Conservation (phyloP, 2,329 filamentous ascomycete species). For the Cercospora nicotianae region DNA sequence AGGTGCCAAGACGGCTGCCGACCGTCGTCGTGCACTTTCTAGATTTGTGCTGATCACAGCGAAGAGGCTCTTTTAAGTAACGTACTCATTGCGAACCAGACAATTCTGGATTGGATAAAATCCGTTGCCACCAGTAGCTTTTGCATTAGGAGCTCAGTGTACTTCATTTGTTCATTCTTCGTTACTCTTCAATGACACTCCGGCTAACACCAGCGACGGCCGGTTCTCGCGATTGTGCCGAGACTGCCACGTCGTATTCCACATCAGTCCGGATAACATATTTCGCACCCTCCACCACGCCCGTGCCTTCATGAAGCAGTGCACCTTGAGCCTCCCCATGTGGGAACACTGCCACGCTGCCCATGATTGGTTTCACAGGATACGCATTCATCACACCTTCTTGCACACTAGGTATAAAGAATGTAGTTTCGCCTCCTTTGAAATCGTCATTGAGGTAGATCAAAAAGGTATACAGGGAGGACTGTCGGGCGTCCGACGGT, state of each 20-base stretch:
- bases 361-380: constrained; percentile 67
- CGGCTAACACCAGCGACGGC: not conserved
- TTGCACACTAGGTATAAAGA: constrained; percentile 63
- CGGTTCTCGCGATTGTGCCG: not conserved
- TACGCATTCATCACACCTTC: constrained; percentile 70
- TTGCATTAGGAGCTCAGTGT: not conserved
- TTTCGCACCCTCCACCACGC: constrained; percentile 64
- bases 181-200: constrained; percentile 9
- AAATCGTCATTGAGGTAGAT: constrained; percentile 72
- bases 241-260: constrained; percentile 60
- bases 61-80: not conserved
- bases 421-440: constrained; percentile 69
- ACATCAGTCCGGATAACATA: constrained; percentile 73
- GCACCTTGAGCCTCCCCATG: constrained; percentile 67
- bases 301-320: constrained; percentile 68
- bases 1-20: not conserved
- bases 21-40: not conserved
- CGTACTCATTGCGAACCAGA: too few species aligned
- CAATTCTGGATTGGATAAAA: too few species aligned
- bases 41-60: not conserved
- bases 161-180: not conserved
- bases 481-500: constrained; percentile 59
- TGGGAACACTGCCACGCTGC: constrained; percentile 66
- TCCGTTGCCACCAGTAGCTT: not conserved
- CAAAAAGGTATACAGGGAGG: constrained; percentile 67